Base-by-base conservation (phyloP, 2,329 filamentous ascomycete genomes). In the Myriosclerotinia scirpicola region DNA sequence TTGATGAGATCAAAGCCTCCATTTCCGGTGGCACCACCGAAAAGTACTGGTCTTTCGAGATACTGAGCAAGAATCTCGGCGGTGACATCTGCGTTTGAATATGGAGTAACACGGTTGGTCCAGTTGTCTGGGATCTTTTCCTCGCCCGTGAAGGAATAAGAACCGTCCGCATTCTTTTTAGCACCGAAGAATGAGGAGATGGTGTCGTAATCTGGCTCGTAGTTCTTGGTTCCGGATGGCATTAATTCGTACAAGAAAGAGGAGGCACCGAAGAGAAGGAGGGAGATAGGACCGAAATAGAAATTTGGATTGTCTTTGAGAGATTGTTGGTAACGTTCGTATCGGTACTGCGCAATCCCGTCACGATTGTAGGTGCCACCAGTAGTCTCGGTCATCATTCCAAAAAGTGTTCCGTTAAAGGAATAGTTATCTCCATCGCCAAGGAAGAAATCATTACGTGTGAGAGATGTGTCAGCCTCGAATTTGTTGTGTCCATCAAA, bases 381-480 rank as follows among this genome's bases (percentile, higher is more conserved):
- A 9, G 70, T 71, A 2, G 72, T 70, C 15, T 72, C 66, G 5
- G 69, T 70, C 71, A 73, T 73, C 70, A 70, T 71, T 15, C 62
- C 56, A 53, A 71, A 73, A 74, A 81, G n/a, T 78, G 70, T 73
- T 4, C 72, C 71, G 54, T 74, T 74, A 67, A 74, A 72, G 15
- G 61, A 65, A 63, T 68, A 74, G 20, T 64, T 64, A 38, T 64
- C 42, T 8, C 62, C 72, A 70, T 53, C 15, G 46, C 6, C 52
- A 9, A 48, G 26, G 65, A 72, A 75, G 0, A 85, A 73, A 59
- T 85, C 83, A 56, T 81, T 79, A 1, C 83, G 80, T 0, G 82
- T 84, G 59, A 78, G 77, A 53, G 82, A 84, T 0, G 80, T 80
- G 73, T 85, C 83, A 2, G 79, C 76, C 75, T 85, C 83, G 69